Base-by-base conservation (phyloP, 1,139 yeast species). In the Kazachstania sp. region DNA sequence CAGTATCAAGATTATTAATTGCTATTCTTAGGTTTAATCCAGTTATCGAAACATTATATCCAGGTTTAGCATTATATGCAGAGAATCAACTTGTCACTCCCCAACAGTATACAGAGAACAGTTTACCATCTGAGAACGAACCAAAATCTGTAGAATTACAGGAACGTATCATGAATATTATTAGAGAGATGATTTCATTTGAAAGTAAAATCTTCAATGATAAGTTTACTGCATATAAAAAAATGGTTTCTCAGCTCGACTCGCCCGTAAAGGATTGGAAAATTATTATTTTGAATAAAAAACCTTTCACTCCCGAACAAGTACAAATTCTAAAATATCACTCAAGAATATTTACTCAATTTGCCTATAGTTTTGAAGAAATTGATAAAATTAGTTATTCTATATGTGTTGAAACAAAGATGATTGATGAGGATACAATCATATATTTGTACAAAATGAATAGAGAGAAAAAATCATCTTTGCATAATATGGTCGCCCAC, bases 361-460 rank as follows among this genome's bases (percentile, higher is more conserved):
- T 56, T 31, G 54, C 54, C 11, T 42, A 45, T 3, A 44, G 44
- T n/a, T 45, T 54, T 19, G 52, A 50, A 7, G 49, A 51, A 2
- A 53, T 49, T 4, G 46, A 47, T 6, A 48, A 41, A 30, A 41
- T 51, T 19, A 41, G 43, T 26, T 44, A 48, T 26, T 50, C 54
- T 26, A 49, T 44, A 18, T 56, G 59, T 44, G 42, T 52, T n/a
- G 43, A 44, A 30, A 53, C 49, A 28, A 53, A 45, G 34, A 54
- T 54, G 58, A 45, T 56, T 20, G 57, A 50, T 32, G 44, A 50
- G 11, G 49, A 54, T 32, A 51, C 56, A n/a, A 55, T 51, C 38
- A 20, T 55, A 13, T 58, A 51, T 45, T 30, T 57, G 43, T 55
- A 54, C 38, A 43, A 49, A 37, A 28, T 39, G 37, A 52, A 51